Conservation (phyloP, 345 rosid genomes). For the Salix dunnii region DNA sequence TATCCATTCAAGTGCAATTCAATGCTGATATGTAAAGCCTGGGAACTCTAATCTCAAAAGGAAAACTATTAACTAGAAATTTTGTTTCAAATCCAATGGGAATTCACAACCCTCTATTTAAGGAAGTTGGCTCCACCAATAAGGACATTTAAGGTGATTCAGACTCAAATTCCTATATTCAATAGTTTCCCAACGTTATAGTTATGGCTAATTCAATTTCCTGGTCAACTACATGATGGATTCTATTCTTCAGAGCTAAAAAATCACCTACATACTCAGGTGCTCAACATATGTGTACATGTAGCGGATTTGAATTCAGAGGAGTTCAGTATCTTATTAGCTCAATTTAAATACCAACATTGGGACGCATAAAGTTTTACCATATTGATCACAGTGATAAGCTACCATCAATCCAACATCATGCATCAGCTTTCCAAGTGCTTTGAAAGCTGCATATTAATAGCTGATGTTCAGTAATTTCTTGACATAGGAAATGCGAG, state of each 20-base stretch:
- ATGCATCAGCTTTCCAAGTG: conserved; percentile 70
- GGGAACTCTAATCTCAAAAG: no score
- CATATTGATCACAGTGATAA: conserved; percentile 82
- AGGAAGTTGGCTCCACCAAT: background rate
- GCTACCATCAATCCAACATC: conserved; percentile 84
- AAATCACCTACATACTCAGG: background rate
- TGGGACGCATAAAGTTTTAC: conserved; percentile 33
- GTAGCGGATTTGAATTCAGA: conserved; percentile 1
- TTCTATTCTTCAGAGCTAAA: background rate
- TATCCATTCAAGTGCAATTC: no score
- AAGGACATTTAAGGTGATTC: background rate
- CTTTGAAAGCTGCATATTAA: conserved; percentile 67
- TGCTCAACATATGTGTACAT: background rate
- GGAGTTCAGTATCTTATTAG: background rate
- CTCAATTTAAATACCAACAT: conserved; percentile 7
- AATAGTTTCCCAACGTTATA: background rate
- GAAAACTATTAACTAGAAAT: no score
- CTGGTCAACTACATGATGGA: background rate
- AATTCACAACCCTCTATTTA: no score
- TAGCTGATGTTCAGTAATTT: conserved; percentile 10
- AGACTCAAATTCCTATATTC: background rate
- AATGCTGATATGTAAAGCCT: no score
- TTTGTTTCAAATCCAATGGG: no score
- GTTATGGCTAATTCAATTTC: background rate
- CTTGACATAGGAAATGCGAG: background rate